phyloP scores from a whole-genome alignment of 352 stramenopile genomes.

The Globisporangium ultimum region DNA sequence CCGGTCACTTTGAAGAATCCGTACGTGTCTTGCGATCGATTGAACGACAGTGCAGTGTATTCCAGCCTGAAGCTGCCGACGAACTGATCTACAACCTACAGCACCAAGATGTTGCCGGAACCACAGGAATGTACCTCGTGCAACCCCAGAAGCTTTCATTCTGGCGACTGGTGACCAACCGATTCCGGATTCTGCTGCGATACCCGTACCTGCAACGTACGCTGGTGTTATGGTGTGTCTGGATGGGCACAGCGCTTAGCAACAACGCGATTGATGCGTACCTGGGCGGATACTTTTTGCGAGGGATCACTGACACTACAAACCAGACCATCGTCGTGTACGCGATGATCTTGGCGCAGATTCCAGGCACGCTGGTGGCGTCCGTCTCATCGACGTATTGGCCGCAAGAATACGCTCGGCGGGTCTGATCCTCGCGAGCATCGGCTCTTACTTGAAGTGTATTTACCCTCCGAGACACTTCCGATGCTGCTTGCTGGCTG shows the following conservation, averaged over 20 bases:
- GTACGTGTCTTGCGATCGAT: slow-evolving; percentile 42
- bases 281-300: neutral
- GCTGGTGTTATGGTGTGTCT: slow-evolving; percentile 5
- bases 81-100: slow-evolving; percentile 1
- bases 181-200: neutral
- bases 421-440: neutral
- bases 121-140: neutral
- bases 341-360: slow-evolving; percentile 1
- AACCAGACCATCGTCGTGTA: slow-evolving; percentile 1
- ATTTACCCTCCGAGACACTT: neutral
- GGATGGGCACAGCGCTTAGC: neutral
- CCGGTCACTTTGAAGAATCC: slow-evolving; percentile 47
- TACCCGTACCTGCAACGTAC: slow-evolving; percentile 5
- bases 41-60: slow-evolving; percentile 18
- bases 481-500: neutral
- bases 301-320: neutral
- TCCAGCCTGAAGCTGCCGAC: neutral
- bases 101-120: neutral
- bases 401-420: neutral
- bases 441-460: neutral
- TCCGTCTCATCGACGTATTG: slow-evolving; percentile 5
- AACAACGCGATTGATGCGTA: neutral
- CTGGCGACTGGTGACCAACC: neutral
- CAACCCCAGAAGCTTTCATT: neutral
- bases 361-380: neutral